A percentile compares a stretch with the other conserved stretches of the same genome.
Conservation (phyloP, 2,329 filamentous ascomycete genomes). For the Eutypella sp. region DNA sequence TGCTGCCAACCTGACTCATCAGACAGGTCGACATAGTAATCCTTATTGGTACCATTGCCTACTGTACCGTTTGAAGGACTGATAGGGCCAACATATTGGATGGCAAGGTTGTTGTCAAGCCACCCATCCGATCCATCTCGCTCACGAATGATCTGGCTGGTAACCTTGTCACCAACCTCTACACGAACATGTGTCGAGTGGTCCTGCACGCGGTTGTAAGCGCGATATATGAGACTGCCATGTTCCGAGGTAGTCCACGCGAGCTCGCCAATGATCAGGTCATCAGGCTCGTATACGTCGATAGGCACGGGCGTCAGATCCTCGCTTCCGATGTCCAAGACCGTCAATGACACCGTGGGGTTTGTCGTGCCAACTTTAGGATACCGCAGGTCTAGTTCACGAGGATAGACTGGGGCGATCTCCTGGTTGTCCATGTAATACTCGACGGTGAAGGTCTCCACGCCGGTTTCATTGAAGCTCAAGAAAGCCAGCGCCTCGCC, state of each 20-base stretch:
- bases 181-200: constrained; percentile 58
- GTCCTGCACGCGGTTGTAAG: constrained; percentile 66
- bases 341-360: constrained; percentile 54
- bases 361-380: constrained; percentile 66
- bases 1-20: constrained; percentile 63
- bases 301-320: constrained; percentile 43
- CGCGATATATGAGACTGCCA: constrained; percentile 57
- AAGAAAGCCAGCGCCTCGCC: constrained; percentile 50
- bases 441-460: constrained; percentile 59
- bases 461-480: constrained; percentile 60
- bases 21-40: constrained; percentile 62
- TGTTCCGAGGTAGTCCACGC: constrained; percentile 61
- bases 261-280: constrained; percentile 63
- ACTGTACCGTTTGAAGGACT: not conserved
- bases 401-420: constrained; percentile 56
- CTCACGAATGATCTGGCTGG: constrained; percentile 46
- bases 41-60: constrained; percentile 25
- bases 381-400: constrained; percentile 59
- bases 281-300: constrained; percentile 53
- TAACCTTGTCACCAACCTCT: constrained; percentile 40
- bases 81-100: constrained; percentile 48
- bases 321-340: constrained; percentile 48
- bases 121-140: constrained; percentile 56
- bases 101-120: constrained; percentile 55
- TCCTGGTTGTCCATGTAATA: constrained; percentile 60